Conservation (phyloP, 306 rosid genomes). For the Corylus americana region DNA sequence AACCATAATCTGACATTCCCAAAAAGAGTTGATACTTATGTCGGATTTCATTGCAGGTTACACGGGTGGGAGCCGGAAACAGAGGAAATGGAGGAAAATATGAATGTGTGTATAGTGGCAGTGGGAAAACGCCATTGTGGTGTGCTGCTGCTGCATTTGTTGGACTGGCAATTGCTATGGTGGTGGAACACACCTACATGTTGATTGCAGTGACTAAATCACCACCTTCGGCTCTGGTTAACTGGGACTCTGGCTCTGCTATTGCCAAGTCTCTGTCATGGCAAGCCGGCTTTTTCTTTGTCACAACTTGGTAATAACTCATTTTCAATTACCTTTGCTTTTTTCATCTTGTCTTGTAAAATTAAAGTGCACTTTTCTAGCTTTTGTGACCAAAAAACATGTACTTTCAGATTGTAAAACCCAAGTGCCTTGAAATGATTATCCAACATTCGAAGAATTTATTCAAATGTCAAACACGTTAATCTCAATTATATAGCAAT, state of each 20-base stretch:
- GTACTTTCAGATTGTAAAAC: background rate
- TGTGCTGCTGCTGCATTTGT: conserved; percentile 74
- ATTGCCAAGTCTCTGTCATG: conserved; percentile 56
- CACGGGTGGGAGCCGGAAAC: conserved; percentile 43
- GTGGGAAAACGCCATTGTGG: conserved; percentile 75
- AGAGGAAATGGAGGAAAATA: conserved; percentile 39
- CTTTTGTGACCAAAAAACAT: background rate
- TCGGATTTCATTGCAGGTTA: conserved; percentile 45
- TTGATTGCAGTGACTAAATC: conserved; percentile 72
- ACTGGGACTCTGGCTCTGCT: conserved; percentile 61
- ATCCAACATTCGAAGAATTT: background rate
- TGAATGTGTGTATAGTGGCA: conserved; percentile 73
- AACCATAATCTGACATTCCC: no score
- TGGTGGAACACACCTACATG: conserved; percentile 61
- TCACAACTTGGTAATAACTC: conserved; percentile 64
- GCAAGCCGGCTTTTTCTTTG: conserved; percentile 79
- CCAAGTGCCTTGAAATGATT: background rate
- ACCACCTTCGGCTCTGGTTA: conserved; percentile 55
- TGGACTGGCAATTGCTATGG: conserved; percentile 68
- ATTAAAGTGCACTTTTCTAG: background rate
- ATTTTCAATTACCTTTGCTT: background rate
- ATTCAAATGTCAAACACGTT: no score
- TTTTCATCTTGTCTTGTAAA: background rate
- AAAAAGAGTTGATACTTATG: background rate
- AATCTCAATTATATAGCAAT: no score